Evolutionary conservation across 1,139 yeast genomes (phyloP).

Genomic region (Lodderomyces parapsilosis): DNA sequence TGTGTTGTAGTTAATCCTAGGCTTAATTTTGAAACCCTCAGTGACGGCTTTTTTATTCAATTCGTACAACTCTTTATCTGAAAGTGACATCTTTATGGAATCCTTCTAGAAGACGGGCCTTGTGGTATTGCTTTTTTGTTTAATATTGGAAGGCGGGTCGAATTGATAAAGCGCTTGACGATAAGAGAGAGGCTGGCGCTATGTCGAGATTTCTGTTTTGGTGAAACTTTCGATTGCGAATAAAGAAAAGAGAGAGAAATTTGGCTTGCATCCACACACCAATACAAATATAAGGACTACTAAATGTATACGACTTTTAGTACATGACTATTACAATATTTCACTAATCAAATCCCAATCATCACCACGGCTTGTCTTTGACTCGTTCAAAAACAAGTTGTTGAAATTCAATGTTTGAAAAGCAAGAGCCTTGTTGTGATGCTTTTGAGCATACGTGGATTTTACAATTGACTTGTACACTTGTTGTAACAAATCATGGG

Average conservation of each 20-base stretch:
- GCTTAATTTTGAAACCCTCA: slow-evolving; percentile 85
- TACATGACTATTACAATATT: slow-evolving; percentile 19
- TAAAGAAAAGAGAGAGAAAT: background rate
- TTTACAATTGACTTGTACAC: slow-evolving; percentile 28
- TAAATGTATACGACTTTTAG: too few relatives aligned
- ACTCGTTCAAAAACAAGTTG: slow-evolving; percentile 25
- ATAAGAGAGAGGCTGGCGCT: background rate
- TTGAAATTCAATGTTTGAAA: slow-evolving; percentile 25
- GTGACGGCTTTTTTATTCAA: slow-evolving; percentile 90
- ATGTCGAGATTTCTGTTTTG: background rate
- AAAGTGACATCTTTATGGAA: slow-evolving; percentile 28
- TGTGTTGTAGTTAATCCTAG: slow-evolving; percentile 89
- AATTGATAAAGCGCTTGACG: background rate
- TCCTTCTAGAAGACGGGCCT: background rate
- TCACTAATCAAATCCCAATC: slow-evolving; percentile 48
- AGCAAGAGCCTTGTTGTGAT: slow-evolving; percentile 13
- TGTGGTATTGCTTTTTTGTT: background rate
- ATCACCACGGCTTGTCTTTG: slow-evolving; percentile 21
- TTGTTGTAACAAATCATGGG: slow-evolving; percentile 21
- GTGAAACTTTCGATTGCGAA: background rate
- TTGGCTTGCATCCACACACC: slow-evolving; percentile 1
- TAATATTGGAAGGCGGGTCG: background rate
- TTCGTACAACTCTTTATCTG: slow-evolving; percentile 64
- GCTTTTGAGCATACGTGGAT: slow-evolving; percentile 9
- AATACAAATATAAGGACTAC: background rate